Evolutionary conservation across 1,139 yeast species (phyloP), one percentile per base, ranked within the genome.

Genomic region (Debaryomycetaceae sp.): DNA sequence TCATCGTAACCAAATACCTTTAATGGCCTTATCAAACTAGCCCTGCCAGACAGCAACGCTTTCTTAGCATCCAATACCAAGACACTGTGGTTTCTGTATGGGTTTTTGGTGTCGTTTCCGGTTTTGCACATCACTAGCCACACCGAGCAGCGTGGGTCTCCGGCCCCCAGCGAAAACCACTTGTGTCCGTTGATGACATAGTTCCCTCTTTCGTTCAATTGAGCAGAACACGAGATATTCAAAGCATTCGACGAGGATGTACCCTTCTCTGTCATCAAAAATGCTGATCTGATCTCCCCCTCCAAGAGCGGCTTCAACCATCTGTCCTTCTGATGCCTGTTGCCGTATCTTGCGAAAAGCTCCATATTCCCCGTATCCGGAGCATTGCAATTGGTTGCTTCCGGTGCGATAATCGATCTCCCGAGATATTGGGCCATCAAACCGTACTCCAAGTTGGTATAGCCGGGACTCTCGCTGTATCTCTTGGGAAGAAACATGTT

Each of bases 291-390:
- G 50, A 80, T 81, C 37, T 76, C 63, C 8, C 89, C 89, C 38
- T 75, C 62, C 52, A 83, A 66, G 52, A 83, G 69, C 5, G 87
- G 87, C 45, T 61, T 60, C 51, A 83, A 69, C 77, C 82, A 84
- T 49, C 65, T 61, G 42, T 69, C 57, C 62, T 78, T 79, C 53
- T 84, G 89, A 45, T 61, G 65, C 1, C 62, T 64, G 42, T 66
- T 74, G 33, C 84, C 88, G 58, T 79, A 83, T 51, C 76, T 74
- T 34, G 85, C 85, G 50, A 84, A 62, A 22, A 84, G 69, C 59
- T 83, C 89, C 86, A 83, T 83, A 57, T 84, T 83, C 6, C 89
- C 89, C n/a, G 88, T 83, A 55, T 83, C 89, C 13, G 89, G 89
- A 6, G 88, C 88, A 44, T 63, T 66, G 24, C 83, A 78, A 59